Percentiles rank a stretch among this genome's conserved stretches.
Conservation (phyloP, 805 yeast genomes). For the Starmerella bombicola region DNA sequence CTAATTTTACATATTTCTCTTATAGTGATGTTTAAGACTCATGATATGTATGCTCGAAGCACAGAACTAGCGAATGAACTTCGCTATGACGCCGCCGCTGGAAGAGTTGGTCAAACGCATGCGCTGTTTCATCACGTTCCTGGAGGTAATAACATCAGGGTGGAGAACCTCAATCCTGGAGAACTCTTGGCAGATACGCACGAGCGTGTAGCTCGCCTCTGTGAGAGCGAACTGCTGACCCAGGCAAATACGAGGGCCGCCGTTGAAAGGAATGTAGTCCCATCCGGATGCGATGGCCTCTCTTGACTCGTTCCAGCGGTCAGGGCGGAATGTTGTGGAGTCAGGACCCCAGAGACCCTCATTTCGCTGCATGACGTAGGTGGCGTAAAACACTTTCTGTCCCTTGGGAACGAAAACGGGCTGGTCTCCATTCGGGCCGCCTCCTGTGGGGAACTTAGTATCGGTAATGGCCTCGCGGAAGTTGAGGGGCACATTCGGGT, state of each 20-base stretch:
- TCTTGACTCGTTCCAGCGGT: conserved; percentile 35
- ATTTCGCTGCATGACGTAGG: conserved; percentile 36
- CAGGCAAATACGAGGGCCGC: conserved; percentile 44
- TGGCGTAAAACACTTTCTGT: conserved; percentile 31
- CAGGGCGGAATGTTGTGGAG: conserved; percentile 36
- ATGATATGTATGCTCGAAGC: too few species aligned
- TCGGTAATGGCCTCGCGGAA: conserved; percentile 36
- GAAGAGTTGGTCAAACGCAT: conserved; percentile 22
- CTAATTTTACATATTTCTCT: too few species aligned
- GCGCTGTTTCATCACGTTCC: conserved; percentile 11
- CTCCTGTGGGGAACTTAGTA: conserved; percentile 42
- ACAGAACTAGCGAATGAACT: conserved; percentile 4
- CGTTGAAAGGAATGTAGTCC: conserved; percentile 43
- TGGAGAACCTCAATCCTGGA: conserved; percentile 15
- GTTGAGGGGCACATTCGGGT: conserved; percentile 42
- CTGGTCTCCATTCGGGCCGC: conserved; percentile 33
- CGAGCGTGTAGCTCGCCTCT: conserved; percentile 37
- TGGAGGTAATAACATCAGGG: conserved; percentile 13
- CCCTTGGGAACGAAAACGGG: conserved; percentile 38
- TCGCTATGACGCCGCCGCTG: conserved; percentile 21
- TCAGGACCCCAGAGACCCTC: conserved; percentile 35
- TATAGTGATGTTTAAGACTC: too few species aligned
- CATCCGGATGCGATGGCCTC: conserved; percentile 31
- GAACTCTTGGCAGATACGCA: conserved; percentile 32
- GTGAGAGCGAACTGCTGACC: conserved; percentile 48